Base-by-base conservation (phyloP, 2,329 filamentous ascomycete species). In the Pseudogymnoascus sp. region DNA sequence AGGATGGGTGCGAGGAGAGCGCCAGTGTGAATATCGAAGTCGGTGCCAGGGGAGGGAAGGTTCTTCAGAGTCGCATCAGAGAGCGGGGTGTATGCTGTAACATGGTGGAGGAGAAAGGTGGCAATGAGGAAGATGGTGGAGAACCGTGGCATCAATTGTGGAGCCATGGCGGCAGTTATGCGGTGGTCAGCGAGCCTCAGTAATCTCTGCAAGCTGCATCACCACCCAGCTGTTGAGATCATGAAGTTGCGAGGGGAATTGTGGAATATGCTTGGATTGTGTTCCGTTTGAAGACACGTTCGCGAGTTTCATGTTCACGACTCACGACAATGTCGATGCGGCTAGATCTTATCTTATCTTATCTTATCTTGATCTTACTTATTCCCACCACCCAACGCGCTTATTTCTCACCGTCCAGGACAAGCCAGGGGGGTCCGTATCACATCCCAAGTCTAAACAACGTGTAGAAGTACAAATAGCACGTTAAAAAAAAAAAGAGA, bases 1-100 rank as follows among this genome's bases (percentile, higher is more conserved):
- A 99, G 81, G 70, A 99, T 93, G 1, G 93, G 95, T 3, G 93
- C 83, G 33, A 99, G 84, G 17, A 99, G 82, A 3, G 83, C 79
- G 68, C 92, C 91, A 35, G 80, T 82, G 65, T 88, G 77, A 69
- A 95, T 90, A 76, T 96, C 85, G 74, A 97, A 93, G 75, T 91
- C 89, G 64, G 80, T 76, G 65, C 85, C 87, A 1, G 87, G 87
- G n/a, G 82, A 83, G 11, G 91, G 90, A 15, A 99, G 83, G 62
- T 79, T 80, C 67, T 80, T 82, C 47, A 97, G 81, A 35, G 89
- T 87, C 64, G 84, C 82, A 76, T 96, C 89, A 36, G 91, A 90
- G 64, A 97, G 80, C 23, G 79, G 66, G 11, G 70, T 70, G 65
- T 71, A 69, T 65, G 69, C 72, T 28, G 36, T 7, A 31, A 40